Conservation (phyloP, 140 eudicot species). For the Flaveria floridana region DNA sequence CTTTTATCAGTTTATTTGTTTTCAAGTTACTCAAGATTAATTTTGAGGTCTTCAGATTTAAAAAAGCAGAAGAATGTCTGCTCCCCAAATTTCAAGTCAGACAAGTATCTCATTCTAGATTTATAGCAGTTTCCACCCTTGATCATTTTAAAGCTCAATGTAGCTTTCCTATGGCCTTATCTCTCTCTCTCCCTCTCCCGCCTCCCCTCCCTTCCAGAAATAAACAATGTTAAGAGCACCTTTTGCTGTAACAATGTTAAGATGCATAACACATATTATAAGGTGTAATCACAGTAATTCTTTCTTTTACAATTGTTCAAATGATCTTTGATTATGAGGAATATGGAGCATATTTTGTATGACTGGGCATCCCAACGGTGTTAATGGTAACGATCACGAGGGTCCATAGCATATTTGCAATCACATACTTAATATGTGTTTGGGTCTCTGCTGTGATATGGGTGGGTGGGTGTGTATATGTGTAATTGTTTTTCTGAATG, state of each 20-base stretch:
- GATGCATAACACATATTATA: neutral
- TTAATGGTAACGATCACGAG: constrained; percentile 4
- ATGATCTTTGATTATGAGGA: constrained; percentile 7
- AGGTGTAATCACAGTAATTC: constrained; percentile 1
- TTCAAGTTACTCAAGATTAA: neutral
- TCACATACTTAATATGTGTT: constrained; percentile 10
- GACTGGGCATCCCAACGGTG: neutral
- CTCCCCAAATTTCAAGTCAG: constrained; percentile 29
- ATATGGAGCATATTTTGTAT: neutral
- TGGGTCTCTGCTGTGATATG: neutral
- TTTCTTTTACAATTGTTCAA: constrained; percentile 12
- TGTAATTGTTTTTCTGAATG: constrained; percentile 1
- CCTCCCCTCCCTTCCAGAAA: neutral
- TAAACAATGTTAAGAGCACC: neutral
- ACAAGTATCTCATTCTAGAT: constrained; percentile 22
- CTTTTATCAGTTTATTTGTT: neutral
- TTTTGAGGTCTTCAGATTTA: constrained; percentile 24
- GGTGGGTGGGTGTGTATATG: neutral
- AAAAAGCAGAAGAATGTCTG: constrained; percentile 28
- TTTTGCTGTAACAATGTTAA: constrained; percentile 9
- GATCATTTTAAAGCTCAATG: constrained; percentile 12
- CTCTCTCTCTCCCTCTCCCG: neutral
- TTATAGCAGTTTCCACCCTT: constrained; percentile 13
- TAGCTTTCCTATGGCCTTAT: constrained; percentile 18
- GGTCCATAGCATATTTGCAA: neutral